Conservation (phyloP, 768 basidiomycete species). For the Hericium erinaceus region DNA sequence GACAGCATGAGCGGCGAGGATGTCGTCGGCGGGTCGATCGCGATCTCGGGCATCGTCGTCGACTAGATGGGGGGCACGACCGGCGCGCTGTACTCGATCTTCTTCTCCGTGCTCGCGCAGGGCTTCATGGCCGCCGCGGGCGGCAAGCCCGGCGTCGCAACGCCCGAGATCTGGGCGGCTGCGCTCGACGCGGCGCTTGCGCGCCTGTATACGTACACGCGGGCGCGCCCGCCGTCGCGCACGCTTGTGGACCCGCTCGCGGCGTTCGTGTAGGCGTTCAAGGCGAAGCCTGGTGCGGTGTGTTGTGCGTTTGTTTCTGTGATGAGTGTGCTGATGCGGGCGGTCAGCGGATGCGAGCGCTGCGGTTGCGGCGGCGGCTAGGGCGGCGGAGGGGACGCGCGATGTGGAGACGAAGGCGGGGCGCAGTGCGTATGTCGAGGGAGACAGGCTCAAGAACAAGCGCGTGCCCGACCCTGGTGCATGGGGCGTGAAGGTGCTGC, state of each 20-base stretch:
- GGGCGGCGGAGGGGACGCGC: conserved; percentile 67
- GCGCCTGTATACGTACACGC: conserved; percentile 83
- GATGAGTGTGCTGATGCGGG: not conserved
- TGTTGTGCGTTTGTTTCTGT: not conserved
- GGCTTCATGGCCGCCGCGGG: conserved; percentile 38
- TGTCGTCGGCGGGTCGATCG: conserved; percentile 53
- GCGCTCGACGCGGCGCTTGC: conserved; percentile 50
- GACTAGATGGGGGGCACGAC: conserved; percentile 88
- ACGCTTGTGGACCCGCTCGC: conserved; percentile 89
- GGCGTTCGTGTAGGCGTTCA: conserved; percentile 55
- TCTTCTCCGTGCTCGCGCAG: conserved; percentile 82
- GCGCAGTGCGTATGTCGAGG: conserved; percentile 79
- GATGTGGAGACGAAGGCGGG: conserved; percentile 79
- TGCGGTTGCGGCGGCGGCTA: conserved; percentile 51
- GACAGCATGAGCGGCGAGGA: conserved; percentile 54
- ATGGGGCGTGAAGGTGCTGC: conserved; percentile 75
- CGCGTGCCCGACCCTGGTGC: conserved; percentile 81
- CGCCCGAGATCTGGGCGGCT: conserved; percentile 46
- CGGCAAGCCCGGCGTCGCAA: conserved; percentile 26
- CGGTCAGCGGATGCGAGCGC: conserved; percentile 4
- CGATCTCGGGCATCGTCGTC: conserved; percentile 67
- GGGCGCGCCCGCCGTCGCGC: conserved; percentile 80
- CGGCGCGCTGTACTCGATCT: conserved; percentile 88
- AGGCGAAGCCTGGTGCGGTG: conserved; percentile 16
- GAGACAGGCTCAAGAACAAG: conserved; percentile 50